Percentiles rank a stretch among this genome's conserved stretches.
These are phyloP conservation scores for Platanus orientalis DNA, from an alignment of 164 flowering plant genomes.

Conservation along the genomic window DNA sequence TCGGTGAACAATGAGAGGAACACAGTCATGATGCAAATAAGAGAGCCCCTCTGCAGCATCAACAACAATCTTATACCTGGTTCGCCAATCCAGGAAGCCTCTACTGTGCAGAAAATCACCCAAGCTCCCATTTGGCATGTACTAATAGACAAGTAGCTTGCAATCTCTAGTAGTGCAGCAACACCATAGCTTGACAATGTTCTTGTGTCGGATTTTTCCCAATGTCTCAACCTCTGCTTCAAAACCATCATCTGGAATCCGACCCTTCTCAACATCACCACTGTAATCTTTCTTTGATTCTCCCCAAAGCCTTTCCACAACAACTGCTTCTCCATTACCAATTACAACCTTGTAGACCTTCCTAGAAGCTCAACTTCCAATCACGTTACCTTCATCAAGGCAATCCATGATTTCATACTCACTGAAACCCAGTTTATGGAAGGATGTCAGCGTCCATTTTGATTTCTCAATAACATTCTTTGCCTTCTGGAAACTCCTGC, in stretches of 20 bases:
- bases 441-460: conserved; percentile 72
- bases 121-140: conserved; percentile 74
- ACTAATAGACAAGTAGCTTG: conserved; percentile 72
- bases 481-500: conserved; percentile 39
- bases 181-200: conserved; percentile 75
- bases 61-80: conserved; percentile 51
- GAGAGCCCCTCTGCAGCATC: conserved; percentile 84
- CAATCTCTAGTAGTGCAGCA: conserved; percentile 56
- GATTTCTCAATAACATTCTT: conserved; percentile 43
- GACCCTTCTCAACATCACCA: conserved; percentile 35
- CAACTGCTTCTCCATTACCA: conserved; percentile 58
- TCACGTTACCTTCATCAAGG: conserved; percentile 68
- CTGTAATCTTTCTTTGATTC: conserved; percentile 30
- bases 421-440: conserved; percentile 60
- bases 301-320: conserved; percentile 69
- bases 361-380: conserved; percentile 64
- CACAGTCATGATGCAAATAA: conserved; percentile 73
- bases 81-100: conserved; percentile 63
- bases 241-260: conserved; percentile 39
- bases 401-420: conserved; percentile 57
- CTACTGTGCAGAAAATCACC: conserved; percentile 70
- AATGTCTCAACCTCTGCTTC: conserved; percentile 66
- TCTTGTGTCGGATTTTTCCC: conserved; percentile 75
- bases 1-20: conserved; percentile 70
- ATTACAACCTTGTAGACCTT: conserved; percentile 72